These are phyloP conservation scores for Clitoria ternatea DNA, from an alignment of 306 rosid species.

Conservation along the genomic window DNA sequence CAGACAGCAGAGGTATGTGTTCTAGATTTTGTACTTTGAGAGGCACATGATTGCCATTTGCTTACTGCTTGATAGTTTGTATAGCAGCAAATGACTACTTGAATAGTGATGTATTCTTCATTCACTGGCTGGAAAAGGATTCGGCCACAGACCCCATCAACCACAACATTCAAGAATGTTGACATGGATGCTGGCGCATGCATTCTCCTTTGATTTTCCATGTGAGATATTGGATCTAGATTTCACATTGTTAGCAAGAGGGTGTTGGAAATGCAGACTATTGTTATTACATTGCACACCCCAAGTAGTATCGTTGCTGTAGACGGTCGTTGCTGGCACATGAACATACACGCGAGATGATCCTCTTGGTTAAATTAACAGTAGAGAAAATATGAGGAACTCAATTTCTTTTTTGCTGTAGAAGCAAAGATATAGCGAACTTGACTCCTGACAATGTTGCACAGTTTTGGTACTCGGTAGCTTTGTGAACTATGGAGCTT, in stretches of 20 bases:
- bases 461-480: neutral
- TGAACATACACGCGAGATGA: neutral
- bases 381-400: neutral
- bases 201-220: neutral
- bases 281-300: neutral
- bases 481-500: neutral
- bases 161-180: neutral
- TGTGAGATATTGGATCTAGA: neutral
- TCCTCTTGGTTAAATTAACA: neutral
- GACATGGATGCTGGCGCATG: neutral
- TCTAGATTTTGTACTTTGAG: neutral
- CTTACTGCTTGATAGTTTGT: slow-evolving; percentile 6
- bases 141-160: neutral
- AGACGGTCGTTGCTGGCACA: neutral
- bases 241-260: neutral
- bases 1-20: neutral
- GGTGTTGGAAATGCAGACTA: neutral
- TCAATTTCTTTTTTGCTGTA: neutral
- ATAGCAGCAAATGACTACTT: neutral
- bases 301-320: neutral
- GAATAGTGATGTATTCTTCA: slow-evolving; percentile 6
- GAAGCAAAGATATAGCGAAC: neutral
- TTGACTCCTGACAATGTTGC: neutral
- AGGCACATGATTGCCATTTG: neutral
- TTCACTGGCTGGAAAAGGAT: slow-evolving; percentile 8